Conservation (phyloP, 495 filamentous ascomycete genomes). For the Aspergillus sparsus region DNA sequence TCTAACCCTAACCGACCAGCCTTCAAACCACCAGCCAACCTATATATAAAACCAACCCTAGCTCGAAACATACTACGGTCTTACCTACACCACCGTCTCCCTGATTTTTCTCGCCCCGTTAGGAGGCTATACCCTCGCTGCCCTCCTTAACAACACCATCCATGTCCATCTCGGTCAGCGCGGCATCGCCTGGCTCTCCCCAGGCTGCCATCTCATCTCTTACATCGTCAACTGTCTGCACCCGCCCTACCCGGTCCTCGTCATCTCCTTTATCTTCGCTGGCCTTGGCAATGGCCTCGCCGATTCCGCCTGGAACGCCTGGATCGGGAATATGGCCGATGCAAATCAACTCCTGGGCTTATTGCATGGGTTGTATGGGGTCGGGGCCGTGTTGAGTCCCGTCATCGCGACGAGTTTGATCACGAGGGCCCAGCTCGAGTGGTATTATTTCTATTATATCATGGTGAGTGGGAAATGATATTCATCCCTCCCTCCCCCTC, state of each 20-base stretch:
- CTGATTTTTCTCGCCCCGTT: conserved; percentile 64
- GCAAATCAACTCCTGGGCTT: conserved; percentile 60
- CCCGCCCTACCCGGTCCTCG: conserved; percentile 61
- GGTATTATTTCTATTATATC: conserved; percentile 64
- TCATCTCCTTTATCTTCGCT: conserved; percentile 58
- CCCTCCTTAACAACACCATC: conserved; percentile 59
- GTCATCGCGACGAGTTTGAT: conserved; percentile 60
- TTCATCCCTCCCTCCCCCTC: conserved; percentile 51
- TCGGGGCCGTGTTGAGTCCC: conserved; percentile 58
- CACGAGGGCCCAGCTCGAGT: conserved; percentile 47
- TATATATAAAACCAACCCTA: conserved; percentile 26
- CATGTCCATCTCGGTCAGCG: conserved; percentile 67
- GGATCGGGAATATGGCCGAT: conserved; percentile 64
- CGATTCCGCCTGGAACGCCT: conserved; percentile 67
- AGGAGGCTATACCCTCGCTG: conserved; percentile 57
- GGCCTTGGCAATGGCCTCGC: conserved; percentile 65
- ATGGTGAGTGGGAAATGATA: conserved; percentile 62
- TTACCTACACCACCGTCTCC: conserved; percentile 61
- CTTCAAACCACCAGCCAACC: too few species aligned
- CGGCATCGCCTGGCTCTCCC: conserved; percentile 69
- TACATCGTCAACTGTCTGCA: conserved; percentile 60
- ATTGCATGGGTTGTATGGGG: conserved; percentile 59
- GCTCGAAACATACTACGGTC: conserved; percentile 60
- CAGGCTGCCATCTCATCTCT: conserved; percentile 63
- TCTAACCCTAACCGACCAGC: not conserved